phyloP scores from a whole-genome alignment of 108 stramenopile genomes.

The Nannochloropsis oceanica region DNA sequence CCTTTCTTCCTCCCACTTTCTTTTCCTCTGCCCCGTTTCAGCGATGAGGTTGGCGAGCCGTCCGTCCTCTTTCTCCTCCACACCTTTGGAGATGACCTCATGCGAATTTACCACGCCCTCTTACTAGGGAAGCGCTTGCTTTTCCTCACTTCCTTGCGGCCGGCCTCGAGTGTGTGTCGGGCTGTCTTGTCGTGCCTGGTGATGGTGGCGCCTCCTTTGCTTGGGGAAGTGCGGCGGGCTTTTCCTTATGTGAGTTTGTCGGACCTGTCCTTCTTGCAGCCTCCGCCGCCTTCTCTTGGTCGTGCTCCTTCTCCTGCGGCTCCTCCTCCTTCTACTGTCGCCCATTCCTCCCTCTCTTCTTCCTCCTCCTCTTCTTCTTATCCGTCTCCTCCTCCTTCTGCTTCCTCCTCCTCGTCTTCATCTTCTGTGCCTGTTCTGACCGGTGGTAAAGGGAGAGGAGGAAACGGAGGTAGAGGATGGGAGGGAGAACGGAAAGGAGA shows the following conservation, averaged over 20 bases:
- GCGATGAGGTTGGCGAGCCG: neutral
- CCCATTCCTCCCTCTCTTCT: no score
- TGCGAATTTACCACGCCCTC: neutral
- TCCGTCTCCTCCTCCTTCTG: no score
- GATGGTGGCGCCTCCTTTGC: slow-evolving; percentile 3
- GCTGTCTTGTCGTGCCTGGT: neutral
- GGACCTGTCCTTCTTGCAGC: slow-evolving; percentile 31
- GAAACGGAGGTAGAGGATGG: neutral
- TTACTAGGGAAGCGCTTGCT: neutral
- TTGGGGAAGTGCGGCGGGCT: slow-evolving; percentile 20
- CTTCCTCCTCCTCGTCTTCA: neutral
- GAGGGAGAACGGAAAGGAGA: neutral
- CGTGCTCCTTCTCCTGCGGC: neutral
- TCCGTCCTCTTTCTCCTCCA: neutral
- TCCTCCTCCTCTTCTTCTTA: neutral
- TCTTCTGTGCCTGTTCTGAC: neutral
- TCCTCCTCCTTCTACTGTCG: no score
- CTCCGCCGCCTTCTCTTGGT: neutral
- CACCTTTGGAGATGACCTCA: neutral
- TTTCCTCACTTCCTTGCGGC: neutral
- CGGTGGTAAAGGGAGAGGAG: neutral
- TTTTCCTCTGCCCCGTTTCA: neutral
- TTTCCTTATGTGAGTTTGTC: slow-evolving; percentile 36
- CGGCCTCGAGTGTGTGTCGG: neutral
- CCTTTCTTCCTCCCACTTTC: neutral